Conservation (phyloP, 805 yeast genomes). For the Saccharomycopsis olivae region DNA sequence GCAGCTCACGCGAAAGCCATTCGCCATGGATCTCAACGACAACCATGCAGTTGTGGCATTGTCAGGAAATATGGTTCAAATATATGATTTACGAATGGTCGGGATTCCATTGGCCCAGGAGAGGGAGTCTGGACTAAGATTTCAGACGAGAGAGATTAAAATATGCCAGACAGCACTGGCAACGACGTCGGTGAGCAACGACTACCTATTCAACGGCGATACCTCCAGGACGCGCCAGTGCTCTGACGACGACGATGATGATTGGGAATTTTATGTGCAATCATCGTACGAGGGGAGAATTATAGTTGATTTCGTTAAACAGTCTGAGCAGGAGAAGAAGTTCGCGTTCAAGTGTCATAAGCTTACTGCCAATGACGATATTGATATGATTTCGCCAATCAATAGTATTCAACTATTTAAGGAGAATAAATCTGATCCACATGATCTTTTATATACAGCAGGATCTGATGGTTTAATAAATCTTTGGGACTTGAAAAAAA, state of each 20-base stretch:
- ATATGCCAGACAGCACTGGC: too few species aligned
- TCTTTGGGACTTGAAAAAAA: conserved; percentile 18
- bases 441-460: conserved; percentile 13
- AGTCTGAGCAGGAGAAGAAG: conserved; percentile 9
- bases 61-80: conserved; percentile 4
- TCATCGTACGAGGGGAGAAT: conserved; percentile 17
- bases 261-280: conserved; percentile 10
- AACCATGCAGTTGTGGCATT: conserved; percentile 5
- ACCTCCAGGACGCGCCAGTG: background rate
- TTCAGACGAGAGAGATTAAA: conserved; percentile 13
- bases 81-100: conserved; percentile 9
- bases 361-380: conserved; percentile 9
- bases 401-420: conserved; percentile 10
- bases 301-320: conserved; percentile 12
- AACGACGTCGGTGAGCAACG: background rate
- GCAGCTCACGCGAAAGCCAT: conserved; percentile 5
- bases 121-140: conserved; percentile 14
- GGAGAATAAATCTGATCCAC: background rate
- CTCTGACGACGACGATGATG: background rate
- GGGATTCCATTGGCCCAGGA: conserved; percentile 3
- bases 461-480: conserved; percentile 18
- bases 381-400: conserved; percentile 16
- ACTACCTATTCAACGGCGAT: background rate
- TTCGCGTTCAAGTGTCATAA: conserved; percentile 19
- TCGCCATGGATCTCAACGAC: conserved; percentile 10